Evolutionary conservation across 2,329 filamentous ascomycete species (phyloP).

Genomic region (Colletotrichum agaves): DNA sequence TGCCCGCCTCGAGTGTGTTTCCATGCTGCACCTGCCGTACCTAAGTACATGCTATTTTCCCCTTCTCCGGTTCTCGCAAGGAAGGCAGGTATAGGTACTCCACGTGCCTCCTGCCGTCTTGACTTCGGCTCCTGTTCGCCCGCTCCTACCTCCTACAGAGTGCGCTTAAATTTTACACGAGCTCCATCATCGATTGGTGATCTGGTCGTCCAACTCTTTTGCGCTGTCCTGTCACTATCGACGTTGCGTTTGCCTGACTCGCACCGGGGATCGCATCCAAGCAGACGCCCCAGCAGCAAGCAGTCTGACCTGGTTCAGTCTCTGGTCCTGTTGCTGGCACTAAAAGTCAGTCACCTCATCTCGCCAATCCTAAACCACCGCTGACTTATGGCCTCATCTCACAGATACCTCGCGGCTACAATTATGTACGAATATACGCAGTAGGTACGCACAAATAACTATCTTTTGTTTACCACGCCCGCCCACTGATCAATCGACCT

Average conservation of each 20-base stretch:
- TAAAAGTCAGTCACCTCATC: slow-evolving; percentile 33
- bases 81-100: background rate
- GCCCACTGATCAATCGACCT: background rate
- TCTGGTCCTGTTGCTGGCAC: background rate
- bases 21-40: too few species aligned
- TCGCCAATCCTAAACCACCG: slow-evolving; percentile 14
- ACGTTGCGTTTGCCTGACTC: slow-evolving; percentile 29
- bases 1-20: too few species aligned
- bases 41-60: too few species aligned
- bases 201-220: slow-evolving; percentile 8
- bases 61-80: background rate
- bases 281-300: background rate
- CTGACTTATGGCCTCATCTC: slow-evolving; percentile 24
- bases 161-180: background rate
- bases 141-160: background rate
- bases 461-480: background rate
- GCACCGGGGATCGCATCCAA: background rate
- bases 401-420: background rate
- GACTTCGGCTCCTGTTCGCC: background rate
- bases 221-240: background rate
- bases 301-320: background rate
- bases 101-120: background rate
- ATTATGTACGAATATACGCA: background rate
- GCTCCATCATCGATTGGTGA: background rate
- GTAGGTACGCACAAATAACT: background rate